phyloP scores from a whole-genome alignment of 176 grass and related monocot species.

The Areca catechu region DNA sequence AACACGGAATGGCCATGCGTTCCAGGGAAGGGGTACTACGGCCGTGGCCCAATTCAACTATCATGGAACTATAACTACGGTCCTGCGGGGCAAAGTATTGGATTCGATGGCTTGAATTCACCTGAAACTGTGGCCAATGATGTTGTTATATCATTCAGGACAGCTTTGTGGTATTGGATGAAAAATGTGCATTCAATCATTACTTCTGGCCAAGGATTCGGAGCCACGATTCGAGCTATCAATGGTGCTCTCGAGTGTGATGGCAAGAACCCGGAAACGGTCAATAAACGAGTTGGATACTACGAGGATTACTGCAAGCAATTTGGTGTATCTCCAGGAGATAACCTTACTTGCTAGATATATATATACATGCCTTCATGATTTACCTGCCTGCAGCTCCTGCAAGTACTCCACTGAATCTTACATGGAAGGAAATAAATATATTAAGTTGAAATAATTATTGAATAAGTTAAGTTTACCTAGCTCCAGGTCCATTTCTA shows the following conservation, averaged over 20 bases:
- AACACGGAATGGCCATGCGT: slow-evolving; percentile 51
- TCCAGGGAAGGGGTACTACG: slow-evolving; percentile 65
- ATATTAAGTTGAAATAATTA: too few relatives aligned
- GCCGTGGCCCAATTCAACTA: slow-evolving; percentile 64
- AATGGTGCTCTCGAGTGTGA: slow-evolving; percentile 58
- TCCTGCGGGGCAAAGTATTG: slow-evolving; percentile 58
- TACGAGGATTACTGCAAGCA: slow-evolving; percentile 72
- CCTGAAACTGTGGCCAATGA: slow-evolving; percentile 68
- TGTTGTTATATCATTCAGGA: slow-evolving; percentile 49
- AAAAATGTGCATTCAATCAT: slow-evolving; percentile 35
- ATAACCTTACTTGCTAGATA: slow-evolving; percentile 57
- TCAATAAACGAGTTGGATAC: slow-evolving; percentile 43
- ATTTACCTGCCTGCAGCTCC: too few relatives aligned
- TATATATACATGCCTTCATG: too few relatives aligned
- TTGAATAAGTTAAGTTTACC: too few relatives aligned
- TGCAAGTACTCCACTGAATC: too few relatives aligned
- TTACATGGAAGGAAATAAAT: too few relatives aligned
- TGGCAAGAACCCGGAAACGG: slow-evolving; percentile 38
- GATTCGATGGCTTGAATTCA: slow-evolving; percentile 63
- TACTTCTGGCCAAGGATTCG: slow-evolving; percentile 47
- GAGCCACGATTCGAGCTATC: slow-evolving; percentile 50
- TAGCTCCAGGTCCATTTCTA: too few relatives aligned
- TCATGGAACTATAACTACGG: slow-evolving; percentile 97
- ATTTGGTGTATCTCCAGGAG: slow-evolving; percentile 62
- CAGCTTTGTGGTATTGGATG: slow-evolving; percentile 86